These are phyloP conservation scores for Cenchrus americanus DNA, from an alignment of 176 grass and related monocot genomes.

Conservation along the genomic window DNA sequence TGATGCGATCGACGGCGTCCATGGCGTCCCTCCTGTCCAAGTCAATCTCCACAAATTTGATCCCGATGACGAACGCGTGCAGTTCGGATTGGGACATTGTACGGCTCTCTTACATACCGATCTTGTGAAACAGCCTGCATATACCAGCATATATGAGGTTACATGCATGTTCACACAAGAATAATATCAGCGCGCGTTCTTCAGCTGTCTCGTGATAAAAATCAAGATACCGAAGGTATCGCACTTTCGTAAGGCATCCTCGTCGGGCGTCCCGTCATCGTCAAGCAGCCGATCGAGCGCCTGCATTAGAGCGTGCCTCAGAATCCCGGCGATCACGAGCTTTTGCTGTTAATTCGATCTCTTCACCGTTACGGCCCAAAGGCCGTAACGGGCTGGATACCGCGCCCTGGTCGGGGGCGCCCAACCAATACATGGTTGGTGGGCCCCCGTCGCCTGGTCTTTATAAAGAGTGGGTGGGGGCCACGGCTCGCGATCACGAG, in stretches of 20 bases:
- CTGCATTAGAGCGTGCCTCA: slow-evolving; percentile 54
- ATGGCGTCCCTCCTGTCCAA: slow-evolving; percentile 45
- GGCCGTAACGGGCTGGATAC: too few relatives aligned
- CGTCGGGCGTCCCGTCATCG: slow-evolving; percentile 64
- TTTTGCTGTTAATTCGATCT: too few relatives aligned
- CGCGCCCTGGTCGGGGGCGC: too few relatives aligned
- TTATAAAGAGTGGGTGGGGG: too few relatives aligned
- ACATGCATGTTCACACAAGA: too few relatives aligned
- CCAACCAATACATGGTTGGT: too few relatives aligned
- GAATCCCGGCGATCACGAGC: slow-evolving; percentile 82
- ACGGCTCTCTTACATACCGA: slow-evolving; percentile 53
- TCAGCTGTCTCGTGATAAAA: too few relatives aligned
- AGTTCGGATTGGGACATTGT: slow-evolving; percentile 60
- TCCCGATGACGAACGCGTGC: slow-evolving; percentile 57
- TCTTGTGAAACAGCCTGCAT: slow-evolving; percentile 60
- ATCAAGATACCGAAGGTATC: background rate
- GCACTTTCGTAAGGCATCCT: slow-evolving; percentile 58
- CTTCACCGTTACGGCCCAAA: too few relatives aligned
- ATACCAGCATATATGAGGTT: background rate
- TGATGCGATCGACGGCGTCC: slow-evolving; percentile 48
- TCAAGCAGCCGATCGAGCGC: slow-evolving; percentile 42
- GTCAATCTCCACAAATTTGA: slow-evolving; percentile 50
- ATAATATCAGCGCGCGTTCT: too few relatives aligned
- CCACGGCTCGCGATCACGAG: too few relatives aligned
- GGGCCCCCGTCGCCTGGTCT: too few relatives aligned